phyloP scores from a whole-genome alignment of 1,284 basidiomycete genomes.

The Entoloma clypeatum region DNA sequence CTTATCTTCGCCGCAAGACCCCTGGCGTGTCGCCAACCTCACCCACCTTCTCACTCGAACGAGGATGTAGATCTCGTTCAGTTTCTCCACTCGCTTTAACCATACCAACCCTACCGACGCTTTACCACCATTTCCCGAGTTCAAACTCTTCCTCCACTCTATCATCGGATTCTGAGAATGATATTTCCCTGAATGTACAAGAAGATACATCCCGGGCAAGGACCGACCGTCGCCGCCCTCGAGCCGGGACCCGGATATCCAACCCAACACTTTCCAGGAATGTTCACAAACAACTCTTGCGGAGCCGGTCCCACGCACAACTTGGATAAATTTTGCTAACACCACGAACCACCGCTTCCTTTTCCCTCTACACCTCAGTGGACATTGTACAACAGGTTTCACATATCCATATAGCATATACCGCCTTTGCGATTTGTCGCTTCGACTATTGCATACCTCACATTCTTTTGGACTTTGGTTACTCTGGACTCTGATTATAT shows the following conservation, averaged over 20 bases:
- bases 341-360: slow-evolving; percentile 6
- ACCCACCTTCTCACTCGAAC: slow-evolving; percentile 52
- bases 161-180: slow-evolving; percentile 32
- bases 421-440: too few relatives aligned
- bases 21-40: slow-evolving; percentile 69
- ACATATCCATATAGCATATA: too few relatives aligned
- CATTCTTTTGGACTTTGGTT: slow-evolving; percentile 3
- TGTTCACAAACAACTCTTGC: slow-evolving; percentile 25
- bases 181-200: slow-evolving; percentile 19
- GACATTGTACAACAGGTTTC: slow-evolving; percentile 18
- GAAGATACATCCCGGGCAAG: slow-evolving; percentile 27
- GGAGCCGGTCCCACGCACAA: slow-evolving; percentile 25
- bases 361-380: slow-evolving; percentile 20
- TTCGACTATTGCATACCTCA: slow-evolving; percentile 14
- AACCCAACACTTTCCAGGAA: slow-evolving; percentile 34
- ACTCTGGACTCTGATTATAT: too few relatives aligned
- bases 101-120: slow-evolving; percentile 53
- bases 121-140: slow-evolving; percentile 38
- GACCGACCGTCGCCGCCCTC: slow-evolving; percentile 29
- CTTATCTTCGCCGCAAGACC: slow-evolving; percentile 71
- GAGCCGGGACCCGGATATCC: slow-evolving; percentile 41
- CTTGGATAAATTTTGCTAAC: slow-evolving; percentile 18
- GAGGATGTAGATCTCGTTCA: slow-evolving; percentile 34
- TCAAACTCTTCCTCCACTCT: slow-evolving; percentile 39
- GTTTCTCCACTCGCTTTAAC: slow-evolving; percentile 48